Evolutionary conservation across 805 yeast species (phyloP), one percentile per base, ranked within the genome.

Genomic region (Wickerhamomyces xylosicus): DNA sequence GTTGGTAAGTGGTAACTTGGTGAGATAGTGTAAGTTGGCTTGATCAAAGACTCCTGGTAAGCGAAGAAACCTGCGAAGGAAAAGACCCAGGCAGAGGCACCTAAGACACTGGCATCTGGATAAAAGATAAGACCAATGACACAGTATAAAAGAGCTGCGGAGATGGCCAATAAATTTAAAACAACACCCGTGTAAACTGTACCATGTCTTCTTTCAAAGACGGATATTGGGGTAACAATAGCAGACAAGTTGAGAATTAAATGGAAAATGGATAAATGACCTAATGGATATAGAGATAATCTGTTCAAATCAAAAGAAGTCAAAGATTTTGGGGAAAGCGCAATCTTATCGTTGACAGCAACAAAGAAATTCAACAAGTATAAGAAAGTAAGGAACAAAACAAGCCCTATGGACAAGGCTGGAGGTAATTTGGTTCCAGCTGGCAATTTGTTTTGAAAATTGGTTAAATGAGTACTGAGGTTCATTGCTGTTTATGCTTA

Each of bases 181-280:
- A 86, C 78, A 35, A 87, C 66, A 4, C 94, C 95, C 4, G 95
- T 82, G 57, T 85, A 75, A 3, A 86, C 81, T 0, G 97, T 85
- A 5, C 96, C 97, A 51, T 85, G 80, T 18, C 60, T 55, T 40
- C 68, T 62, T 63, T 86, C 96, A 57, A 79, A 86, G 37, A 67
- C 64, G 11, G 79, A 64, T 49, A 85, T 56, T 17, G 83, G 76
- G 1, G 80, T 71, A 41, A 71, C 63, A 34, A 86, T 53, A 1
- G 80, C 70, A 31, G 74, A 43, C 8, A 74, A 41, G 49, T 85
- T 85, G 49, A 81, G 59, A 4, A 71, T 35, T 54, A 86, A 61
- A 54, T 85, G 95, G 37, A 77, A 43, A 18, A 74, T 45, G 18
- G 72, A 68, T n/a, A 63, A 50, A 57, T 86, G 95, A 21, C 75